Evolutionary conservation across 164 flowering plant genomes (phyloP).

Genomic region (Nymphaea thermarum): DNA sequence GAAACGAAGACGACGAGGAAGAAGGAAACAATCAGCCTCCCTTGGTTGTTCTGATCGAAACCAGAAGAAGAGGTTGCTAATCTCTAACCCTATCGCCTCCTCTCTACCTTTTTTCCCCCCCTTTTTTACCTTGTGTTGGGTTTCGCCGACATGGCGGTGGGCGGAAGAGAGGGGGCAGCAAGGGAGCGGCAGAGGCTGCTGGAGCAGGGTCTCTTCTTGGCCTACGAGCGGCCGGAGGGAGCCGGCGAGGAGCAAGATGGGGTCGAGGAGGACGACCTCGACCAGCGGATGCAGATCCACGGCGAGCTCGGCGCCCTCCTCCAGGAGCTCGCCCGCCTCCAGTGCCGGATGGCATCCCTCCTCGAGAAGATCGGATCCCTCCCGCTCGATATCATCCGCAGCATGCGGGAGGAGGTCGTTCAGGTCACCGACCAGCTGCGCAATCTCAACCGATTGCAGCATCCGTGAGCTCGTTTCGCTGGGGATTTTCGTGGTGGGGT

Average conservation of each 20-base stretch:
- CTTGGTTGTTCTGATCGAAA: too few relatives aligned
- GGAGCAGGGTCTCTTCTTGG: background rate
- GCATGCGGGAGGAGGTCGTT: conserved; percentile 3
- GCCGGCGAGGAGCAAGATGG: background rate
- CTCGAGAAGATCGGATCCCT: conserved; percentile 2
- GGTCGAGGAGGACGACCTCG: conserved; percentile 1
- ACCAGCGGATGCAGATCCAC: background rate
- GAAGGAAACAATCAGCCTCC: too few relatives aligned
- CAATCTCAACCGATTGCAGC: background rate
- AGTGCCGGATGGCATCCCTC: background rate
- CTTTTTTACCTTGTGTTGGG: too few relatives aligned
- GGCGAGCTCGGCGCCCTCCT: background rate
- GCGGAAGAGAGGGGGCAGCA: background rate
- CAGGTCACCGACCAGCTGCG: conserved; percentile 1
- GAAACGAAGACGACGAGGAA: too few relatives aligned
- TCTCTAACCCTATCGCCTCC: too few relatives aligned
- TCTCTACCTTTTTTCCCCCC: too few relatives aligned
- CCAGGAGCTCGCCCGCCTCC: conserved; percentile 1
- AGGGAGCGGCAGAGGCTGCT: conserved; percentile 2
- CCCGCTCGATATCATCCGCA: conserved; percentile 2
- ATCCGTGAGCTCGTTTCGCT: background rate
- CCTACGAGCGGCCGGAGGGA: background rate
- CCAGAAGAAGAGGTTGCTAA: too few relatives aligned
- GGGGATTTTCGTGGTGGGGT: background rate
- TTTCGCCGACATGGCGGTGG: background rate